Percentiles rank a stretch among this genome's conserved stretches.
These are phyloP conservation scores for Plasmodiophora brassicae DNA, from an alignment of 208 protist genomes.

Conservation along the genomic window DNA sequence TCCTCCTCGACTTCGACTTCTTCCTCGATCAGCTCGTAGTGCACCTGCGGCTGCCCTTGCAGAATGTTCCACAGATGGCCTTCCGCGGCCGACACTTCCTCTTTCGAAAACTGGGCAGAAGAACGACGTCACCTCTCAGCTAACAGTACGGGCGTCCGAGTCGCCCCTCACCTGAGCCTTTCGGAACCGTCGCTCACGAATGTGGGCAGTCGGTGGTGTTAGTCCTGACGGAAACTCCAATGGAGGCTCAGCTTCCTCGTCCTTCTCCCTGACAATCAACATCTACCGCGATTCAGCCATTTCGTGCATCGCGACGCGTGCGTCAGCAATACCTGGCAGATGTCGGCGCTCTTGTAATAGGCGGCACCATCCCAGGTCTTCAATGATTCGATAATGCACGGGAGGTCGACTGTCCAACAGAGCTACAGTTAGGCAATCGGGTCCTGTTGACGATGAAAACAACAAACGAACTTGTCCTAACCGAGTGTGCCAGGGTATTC, in stretches of 20 bases:
- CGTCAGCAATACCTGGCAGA: background rate
- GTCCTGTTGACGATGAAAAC: background rate
- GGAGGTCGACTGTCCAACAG: background rate
- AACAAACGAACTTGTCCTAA: background rate
- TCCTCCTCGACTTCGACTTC: constrained; percentile 21
- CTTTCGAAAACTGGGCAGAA: background rate
- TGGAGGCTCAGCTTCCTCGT: background rate
- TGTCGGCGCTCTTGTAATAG: constrained; percentile 28
- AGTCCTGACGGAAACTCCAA: background rate
- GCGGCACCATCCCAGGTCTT: constrained; percentile 29
- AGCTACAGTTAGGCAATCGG: no score
- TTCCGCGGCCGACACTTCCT: background rate
- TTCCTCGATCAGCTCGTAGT: constrained; percentile 29
- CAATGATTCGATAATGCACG: constrained; percentile 19
- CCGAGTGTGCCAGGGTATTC: background rate
- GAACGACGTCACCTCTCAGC: background rate
- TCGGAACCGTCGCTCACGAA: constrained; percentile 6
- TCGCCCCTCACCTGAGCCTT: background rate
- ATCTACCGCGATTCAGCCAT: background rate
- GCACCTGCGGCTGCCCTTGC: constrained; percentile 17
- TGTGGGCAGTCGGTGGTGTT: constrained; percentile 4
- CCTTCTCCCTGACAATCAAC: background rate
- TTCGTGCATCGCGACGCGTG: no score
- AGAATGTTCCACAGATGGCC: constrained; percentile 34
- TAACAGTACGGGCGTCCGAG: background rate